Conservation (phyloP, 1,139 yeast genomes). For the Pichia cactophila region DNA sequence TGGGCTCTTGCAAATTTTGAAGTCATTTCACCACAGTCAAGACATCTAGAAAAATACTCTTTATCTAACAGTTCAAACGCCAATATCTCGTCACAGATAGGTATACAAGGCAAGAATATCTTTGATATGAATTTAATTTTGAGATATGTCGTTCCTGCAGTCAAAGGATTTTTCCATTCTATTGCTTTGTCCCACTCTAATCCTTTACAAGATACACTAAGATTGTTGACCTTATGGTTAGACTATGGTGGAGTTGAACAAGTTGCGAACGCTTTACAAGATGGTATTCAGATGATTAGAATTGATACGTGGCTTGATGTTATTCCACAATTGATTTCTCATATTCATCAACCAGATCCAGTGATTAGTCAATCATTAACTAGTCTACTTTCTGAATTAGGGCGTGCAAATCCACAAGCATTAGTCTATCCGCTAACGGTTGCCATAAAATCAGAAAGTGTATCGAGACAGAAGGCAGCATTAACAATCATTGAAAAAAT, state of each 20-base stretch:
- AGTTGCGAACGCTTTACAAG: slow-evolving; percentile 84
- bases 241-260: slow-evolving; percentile 90
- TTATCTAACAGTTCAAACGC: not conserved
- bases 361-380: slow-evolving; percentile 74
- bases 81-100: not conserved
- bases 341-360: slow-evolving; percentile 92
- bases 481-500: slow-evolving; percentile 83
- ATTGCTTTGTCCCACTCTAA: slow-evolving; percentile 81
- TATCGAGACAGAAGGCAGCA: slow-evolving; percentile 87
- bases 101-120: slow-evolving; percentile 16
- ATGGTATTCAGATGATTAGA: slow-evolving; percentile 83
- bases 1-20: slow-evolving; percentile 99
- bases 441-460: slow-evolving; percentile 89
- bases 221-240: slow-evolving; percentile 90
- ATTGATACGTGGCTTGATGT: slow-evolving; percentile 95
- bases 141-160: slow-evolving; percentile 89
- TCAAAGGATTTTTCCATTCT: slow-evolving; percentile 91
- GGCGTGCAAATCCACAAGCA: slow-evolving; percentile 96
- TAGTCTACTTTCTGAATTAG: slow-evolving; percentile 77
- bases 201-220: slow-evolving; percentile 85
- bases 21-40: slow-evolving; percentile 59
- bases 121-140: slow-evolving; percentile 34
- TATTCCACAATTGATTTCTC: slow-evolving; percentile 89
- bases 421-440: slow-evolving; percentile 92
- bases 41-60: slow-evolving; percentile 16